These are phyloP conservation scores for Acanthamoeba castellanii DNA, from an alignment of 208 protist genomes.

Conservation along the genomic window DNA sequence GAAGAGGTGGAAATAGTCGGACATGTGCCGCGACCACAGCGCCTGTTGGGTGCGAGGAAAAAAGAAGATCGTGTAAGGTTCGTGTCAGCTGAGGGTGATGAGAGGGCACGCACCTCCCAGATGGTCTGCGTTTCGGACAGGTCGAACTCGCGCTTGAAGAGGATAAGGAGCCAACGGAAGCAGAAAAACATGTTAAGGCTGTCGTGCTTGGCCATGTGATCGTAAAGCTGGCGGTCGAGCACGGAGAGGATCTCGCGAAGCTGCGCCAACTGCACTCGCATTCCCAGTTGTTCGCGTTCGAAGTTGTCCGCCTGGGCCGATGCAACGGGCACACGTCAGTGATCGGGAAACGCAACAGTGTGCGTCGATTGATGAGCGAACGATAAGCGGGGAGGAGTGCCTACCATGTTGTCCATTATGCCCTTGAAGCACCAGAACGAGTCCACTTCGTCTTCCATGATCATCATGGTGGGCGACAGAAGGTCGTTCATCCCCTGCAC, in stretches of 20 bases:
- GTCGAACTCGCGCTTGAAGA: constrained; percentile 69
- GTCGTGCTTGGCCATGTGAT: constrained; percentile 63
- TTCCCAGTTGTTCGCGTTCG: constrained; percentile 4
- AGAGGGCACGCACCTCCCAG: background rate
- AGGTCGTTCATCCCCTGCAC: constrained; percentile 72
- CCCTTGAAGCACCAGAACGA: constrained; percentile 74
- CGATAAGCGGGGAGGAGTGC: background rate
- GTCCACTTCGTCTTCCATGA: constrained; percentile 65
- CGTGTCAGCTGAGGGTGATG: background rate
- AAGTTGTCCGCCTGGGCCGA: constrained; percentile 42
- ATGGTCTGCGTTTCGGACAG: background rate
- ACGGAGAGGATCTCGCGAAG: constrained; percentile 5
- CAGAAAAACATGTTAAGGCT: constrained; percentile 67
- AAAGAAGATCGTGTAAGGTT: background rate
- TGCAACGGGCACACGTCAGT: background rate
- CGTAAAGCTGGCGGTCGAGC: constrained; percentile 20
- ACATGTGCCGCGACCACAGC: constrained; percentile 43
- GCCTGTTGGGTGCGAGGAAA: background rate
- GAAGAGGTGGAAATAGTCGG: constrained; percentile 42
- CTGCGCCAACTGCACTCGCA: constrained; percentile 5
- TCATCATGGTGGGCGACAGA: constrained; percentile 31
- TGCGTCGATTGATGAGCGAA: background rate
- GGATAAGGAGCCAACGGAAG: constrained; percentile 69
- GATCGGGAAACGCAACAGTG: too few relatives aligned
- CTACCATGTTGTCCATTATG: constrained; percentile 62